These are phyloP conservation scores for Moesziomyces globuligerus DNA, from an alignment of 1,284 basidiomycete genomes.

Conservation along the genomic window DNA sequence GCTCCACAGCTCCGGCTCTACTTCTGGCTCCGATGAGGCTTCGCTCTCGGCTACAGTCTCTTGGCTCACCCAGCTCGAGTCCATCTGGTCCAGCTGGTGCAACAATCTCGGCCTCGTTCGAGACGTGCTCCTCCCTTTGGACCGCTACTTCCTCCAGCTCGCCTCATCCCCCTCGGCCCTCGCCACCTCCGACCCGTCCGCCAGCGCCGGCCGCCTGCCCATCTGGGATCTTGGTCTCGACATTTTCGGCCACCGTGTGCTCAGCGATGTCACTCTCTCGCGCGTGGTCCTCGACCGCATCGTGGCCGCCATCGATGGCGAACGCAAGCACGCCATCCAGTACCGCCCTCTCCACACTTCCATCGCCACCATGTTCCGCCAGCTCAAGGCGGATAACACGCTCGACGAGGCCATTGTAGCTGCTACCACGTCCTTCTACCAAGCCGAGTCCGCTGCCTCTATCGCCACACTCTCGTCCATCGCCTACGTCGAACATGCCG, in stretches of 20 bases:
- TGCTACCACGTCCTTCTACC: slow-evolving; percentile 46
- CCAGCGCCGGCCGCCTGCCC: slow-evolving; percentile 8
- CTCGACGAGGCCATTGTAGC: slow-evolving; percentile 39
- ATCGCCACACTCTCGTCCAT: slow-evolving; percentile 19
- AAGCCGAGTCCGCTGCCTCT: slow-evolving; percentile 22
- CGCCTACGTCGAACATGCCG: slow-evolving; percentile 45
- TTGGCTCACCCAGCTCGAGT: slow-evolving; percentile 46
- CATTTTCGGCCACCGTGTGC: slow-evolving; percentile 47
- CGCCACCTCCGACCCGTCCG: not conserved
- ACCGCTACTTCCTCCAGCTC: slow-evolving; percentile 18
- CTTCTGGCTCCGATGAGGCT: slow-evolving; percentile 20
- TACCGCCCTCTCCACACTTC: slow-evolving; percentile 42
- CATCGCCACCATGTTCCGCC: slow-evolving; percentile 49
- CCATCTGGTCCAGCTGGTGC: slow-evolving; percentile 52
- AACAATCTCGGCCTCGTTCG: slow-evolving; percentile 37
- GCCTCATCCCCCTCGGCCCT: not conserved
- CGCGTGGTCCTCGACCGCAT: slow-evolving; percentile 28
- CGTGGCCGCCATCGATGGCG: slow-evolving; percentile 35
- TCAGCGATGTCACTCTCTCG: slow-evolving; percentile 36
- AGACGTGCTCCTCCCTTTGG: slow-evolving; percentile 35
- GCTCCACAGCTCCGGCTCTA: slow-evolving; percentile 25
- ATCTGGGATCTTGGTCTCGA: slow-evolving; percentile 53
- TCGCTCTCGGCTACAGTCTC: slow-evolving; percentile 16
- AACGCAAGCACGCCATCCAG: slow-evolving; percentile 15
- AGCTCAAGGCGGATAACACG: slow-evolving; percentile 35